Base-by-base conservation (phyloP, 1,139 yeast genomes). In the Suhomyces taliae region DNA sequence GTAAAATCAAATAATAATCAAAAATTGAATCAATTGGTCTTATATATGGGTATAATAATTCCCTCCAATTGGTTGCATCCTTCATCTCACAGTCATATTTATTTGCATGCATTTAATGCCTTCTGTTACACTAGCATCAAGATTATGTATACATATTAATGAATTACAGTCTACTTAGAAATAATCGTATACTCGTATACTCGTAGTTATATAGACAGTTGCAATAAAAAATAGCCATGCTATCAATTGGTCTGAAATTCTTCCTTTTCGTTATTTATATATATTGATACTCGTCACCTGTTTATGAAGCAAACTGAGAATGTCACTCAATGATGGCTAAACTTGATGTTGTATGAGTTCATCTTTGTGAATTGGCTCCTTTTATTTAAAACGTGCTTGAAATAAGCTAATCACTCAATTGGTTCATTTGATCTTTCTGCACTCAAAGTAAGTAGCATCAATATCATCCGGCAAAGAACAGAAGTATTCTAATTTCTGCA, bases 381-480 rank as follows among this genome's bases (percentile, higher is more conserved):
- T 19, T 19, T 2, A 19, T 19, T 19, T 19, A 19, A 6, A 19
- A 14, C 15, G 15, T 14, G 15, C 15, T 14, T 14, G 15, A 14
- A 14, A 14, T 14, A 2, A 14, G 15, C 15, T 14, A 14, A 14
- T 14, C 2, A 14, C 15, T 19, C 24, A 19, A 19, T 19, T 19
- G 24, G 32, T 3, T 29, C 32, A 64, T 36, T 53, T 54, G 38
- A 74, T 74, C 55, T 73, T 72, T 49, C 80, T 62, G 58, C 80
- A 75, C 56, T 75, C 80, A 52, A 75, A 74, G 56, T 74, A 74
- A 8, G 79, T 74, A 37, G 79, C 77, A 51, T 72, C 69, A 43
- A 74, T 67, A 48, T 74, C 77, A 48, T 74, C 73, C 2, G 79
- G 78, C 51, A 74, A 70, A 3, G 77, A 71, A 51, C 79, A 75